Base-by-base conservation (phyloP, 2,329 filamentous ascomycete species). In the Aspergillus tamarii region DNA sequence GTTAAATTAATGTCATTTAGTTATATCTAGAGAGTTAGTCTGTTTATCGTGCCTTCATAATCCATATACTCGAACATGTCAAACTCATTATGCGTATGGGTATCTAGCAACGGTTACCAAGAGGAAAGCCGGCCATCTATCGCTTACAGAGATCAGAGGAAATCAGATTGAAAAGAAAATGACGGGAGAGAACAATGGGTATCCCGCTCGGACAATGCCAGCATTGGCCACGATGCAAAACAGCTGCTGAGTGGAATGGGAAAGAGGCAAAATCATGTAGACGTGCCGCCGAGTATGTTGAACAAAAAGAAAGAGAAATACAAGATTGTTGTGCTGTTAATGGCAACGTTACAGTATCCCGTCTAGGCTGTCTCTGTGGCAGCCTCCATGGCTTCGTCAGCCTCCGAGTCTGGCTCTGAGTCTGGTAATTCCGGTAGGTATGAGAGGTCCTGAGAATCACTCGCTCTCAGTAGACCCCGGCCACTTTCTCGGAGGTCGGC, bases 401-500 rank as follows among this genome's bases (percentile, higher is more conserved):
- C 14, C 34, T 55, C 52, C 8, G 52, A 55, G n/a, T 39, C 34
- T 55, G 43, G 32, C 30, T 50, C 57, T 4, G 57, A 59, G n/a
- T 59, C 57, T 28, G 45, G 48, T 52, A 46, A 26, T n/a, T 59
- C 23, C 14, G 57, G 48, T 59, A 48, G 32, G 14, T 39, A 52
- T 7, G 30, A 53, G 14, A 56, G 39, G 21, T 59, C 28, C 14
- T 32, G 14, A 11, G 48, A 28, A 21, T 50, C 43, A 23, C 53
- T 54, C 41, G 76, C 72, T 60, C 78, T 79, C 28, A 79, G 66
- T 9, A 79, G 71, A 3, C 70, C 76, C 28, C 70, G 73, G 9
- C 70, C 68, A 30, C 73, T 72, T 34, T 78, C 74, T 45, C 69
- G 66, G 12, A 74, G 55, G 16, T 74, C 79, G n/a, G 75, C 74